These are phyloP conservation scores for Coemansia sp. DNA, from an alignment of 192 early-diverging fungal genomes.

Conservation along the genomic window DNA sequence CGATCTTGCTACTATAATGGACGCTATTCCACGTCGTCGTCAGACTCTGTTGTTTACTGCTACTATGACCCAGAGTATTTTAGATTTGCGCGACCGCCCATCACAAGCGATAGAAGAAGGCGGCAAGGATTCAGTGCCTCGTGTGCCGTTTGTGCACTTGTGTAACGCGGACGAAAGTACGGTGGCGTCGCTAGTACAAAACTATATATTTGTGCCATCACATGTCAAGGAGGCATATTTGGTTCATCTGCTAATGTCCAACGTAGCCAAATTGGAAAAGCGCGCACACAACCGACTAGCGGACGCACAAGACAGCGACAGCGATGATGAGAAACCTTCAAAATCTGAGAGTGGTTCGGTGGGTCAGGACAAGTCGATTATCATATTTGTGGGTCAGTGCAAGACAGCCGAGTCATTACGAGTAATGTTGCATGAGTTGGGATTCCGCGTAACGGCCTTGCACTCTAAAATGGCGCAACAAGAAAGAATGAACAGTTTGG, in stretches of 20 bases:
- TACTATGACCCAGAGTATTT: conserved; percentile 91
- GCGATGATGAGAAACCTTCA: not conserved
- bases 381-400: conserved; percentile 93
- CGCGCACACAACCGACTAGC: conserved; percentile 36
- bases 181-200: conserved; percentile 85
- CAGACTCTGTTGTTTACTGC: conserved; percentile 97
- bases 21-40: conserved; percentile 75
- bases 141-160: conserved; percentile 48
- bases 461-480: conserved; percentile 94
- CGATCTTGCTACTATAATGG: conserved; percentile 82
- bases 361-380: conserved; percentile 77
- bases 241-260: conserved; percentile 67
- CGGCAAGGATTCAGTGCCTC: not conserved
- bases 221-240: conserved; percentile 90
- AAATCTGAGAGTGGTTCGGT: not conserved
- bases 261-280: conserved; percentile 36
- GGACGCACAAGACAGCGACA: conserved; percentile 33
- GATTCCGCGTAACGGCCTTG: conserved; percentile 85
- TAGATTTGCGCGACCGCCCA: conserved; percentile 64
- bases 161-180: conserved; percentile 63
- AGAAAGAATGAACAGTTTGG: conserved; percentile 87
- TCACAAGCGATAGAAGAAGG: not conserved
- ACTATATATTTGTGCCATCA: conserved; percentile 92
- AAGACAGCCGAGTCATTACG: conserved; percentile 82
- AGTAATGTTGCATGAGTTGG: conserved; percentile 89